Conservation (phyloP, 2,329 filamentous ascomycete species). For the Teratosphaeria destructans region DNA sequence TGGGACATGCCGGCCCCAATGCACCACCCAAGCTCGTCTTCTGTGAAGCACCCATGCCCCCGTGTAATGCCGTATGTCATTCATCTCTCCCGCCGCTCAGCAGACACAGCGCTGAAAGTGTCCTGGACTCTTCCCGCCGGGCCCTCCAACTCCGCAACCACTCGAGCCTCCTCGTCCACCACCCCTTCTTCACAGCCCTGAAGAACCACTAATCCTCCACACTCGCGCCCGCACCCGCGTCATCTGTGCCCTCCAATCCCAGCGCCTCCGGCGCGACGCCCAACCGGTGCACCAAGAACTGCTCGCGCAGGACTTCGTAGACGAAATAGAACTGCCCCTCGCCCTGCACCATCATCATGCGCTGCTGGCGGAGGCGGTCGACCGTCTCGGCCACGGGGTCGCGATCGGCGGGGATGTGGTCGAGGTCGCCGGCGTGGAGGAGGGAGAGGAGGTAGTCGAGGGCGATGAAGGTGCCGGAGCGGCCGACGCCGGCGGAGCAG, state of each 20-base stretch:
- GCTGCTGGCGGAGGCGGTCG: constrained; percentile 70
- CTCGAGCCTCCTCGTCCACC: not conserved
- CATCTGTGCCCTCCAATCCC: not conserved
- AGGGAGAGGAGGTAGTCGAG: constrained; percentile 85
- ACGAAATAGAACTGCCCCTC: constrained; percentile 77
- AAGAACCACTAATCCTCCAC: not conserved
- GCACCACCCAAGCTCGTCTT: too few relatives aligned
- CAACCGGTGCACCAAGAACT: constrained; percentile 30
- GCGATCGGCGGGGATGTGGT: constrained; percentile 31
- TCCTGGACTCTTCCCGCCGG: too few relatives aligned
- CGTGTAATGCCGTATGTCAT: too few relatives aligned
- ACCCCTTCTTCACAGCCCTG: not conserved
- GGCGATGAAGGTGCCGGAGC: constrained; percentile 90
- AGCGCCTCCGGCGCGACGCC: not conserved
- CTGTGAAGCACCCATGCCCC: too few relatives aligned
- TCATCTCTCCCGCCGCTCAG: too few relatives aligned
- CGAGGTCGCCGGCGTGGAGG: constrained; percentile 62
- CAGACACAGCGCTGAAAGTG: too few relatives aligned
- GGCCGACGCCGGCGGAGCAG: constrained; percentile 79
- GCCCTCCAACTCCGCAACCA: not conserved
- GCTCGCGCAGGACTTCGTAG: constrained; percentile 71
- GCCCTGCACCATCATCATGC: constrained; percentile 91
- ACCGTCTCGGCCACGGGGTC: constrained; percentile 74
- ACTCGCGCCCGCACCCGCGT: not conserved
- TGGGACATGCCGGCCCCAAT: too few relatives aligned